These are phyloP conservation scores for Fusarium pseudonygamai DNA, from an alignment of 2,329 filamentous ascomycete species.

Conservation along the genomic window DNA sequence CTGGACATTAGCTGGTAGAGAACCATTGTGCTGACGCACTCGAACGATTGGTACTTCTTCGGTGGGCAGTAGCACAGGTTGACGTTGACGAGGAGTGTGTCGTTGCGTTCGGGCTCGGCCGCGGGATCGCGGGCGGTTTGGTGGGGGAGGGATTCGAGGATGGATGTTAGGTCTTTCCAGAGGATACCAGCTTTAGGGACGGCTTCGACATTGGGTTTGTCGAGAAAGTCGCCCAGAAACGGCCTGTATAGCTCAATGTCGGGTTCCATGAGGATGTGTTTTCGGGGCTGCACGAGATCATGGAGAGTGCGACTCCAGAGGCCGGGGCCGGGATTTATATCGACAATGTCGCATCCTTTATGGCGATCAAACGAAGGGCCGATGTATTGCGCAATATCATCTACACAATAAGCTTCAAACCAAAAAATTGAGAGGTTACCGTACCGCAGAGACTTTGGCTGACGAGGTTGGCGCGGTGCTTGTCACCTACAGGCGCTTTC, in stretches of 20 bases:
- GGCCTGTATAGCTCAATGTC: conserved; percentile 66
- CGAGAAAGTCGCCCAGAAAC: conserved; percentile 68
- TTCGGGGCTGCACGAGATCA: conserved; percentile 77
- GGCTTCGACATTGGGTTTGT: conserved; percentile 59
- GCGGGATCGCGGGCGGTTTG: conserved; percentile 57
- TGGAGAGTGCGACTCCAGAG: conserved; percentile 83
- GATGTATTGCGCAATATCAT: conserved; percentile 77
- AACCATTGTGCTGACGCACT: conserved; percentile 66
- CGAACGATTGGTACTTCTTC: conserved; percentile 59
- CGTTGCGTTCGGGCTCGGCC: conserved; percentile 65
- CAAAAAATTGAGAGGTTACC: accelerated
- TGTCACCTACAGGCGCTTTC: conserved; percentile 36
- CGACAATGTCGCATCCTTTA: conserved; percentile 83
- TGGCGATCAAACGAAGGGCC: conserved; percentile 74
- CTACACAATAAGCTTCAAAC: conserved; percentile 49
- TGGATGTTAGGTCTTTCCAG: conserved; percentile 65
- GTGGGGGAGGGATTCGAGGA: conserved; percentile 63
- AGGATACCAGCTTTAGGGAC: conserved; percentile 67
- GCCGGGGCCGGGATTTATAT: conserved; percentile 83
- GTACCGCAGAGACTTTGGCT: conserved; percentile 61
- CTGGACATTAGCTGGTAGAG: conserved; percentile 69
- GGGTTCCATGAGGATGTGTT: conserved; percentile 85
- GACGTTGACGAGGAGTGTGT: conserved; percentile 76
- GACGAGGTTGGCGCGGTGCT: conserved; percentile 62
- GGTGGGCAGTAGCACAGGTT: conserved; percentile 69